Evolutionary conservation across 176 grass and related monocot genomes (phyloP).

Genomic region (Aegilops longissima): DNA sequence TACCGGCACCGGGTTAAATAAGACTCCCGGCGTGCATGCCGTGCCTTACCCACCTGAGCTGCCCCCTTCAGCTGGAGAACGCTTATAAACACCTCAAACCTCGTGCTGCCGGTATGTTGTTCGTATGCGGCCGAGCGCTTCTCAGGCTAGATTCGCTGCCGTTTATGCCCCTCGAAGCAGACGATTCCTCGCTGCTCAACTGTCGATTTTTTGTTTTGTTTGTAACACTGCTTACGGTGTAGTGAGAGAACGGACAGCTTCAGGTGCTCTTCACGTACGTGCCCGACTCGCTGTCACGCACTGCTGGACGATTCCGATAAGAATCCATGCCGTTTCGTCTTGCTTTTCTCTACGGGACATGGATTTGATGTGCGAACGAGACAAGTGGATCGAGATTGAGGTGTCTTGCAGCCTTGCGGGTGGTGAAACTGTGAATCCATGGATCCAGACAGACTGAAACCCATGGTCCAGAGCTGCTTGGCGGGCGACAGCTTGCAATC

Average conservation of each 20-base stretch:
- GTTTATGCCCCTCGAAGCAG: too few relatives aligned
- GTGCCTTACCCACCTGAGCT: not conserved
- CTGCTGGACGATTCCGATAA: slow-evolving; percentile 9
- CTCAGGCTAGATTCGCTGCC: too few relatives aligned
- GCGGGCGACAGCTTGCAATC: not conserved
- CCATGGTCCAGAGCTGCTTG: not conserved
- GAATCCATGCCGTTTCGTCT: slow-evolving; percentile 1
- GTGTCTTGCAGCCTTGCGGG: not conserved
- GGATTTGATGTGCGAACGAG: not conserved
- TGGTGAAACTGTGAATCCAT: not conserved
- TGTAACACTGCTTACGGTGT: not conserved
- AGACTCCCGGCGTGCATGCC: not conserved
- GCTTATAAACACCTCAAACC: not conserved
- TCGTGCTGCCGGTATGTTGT: not conserved
- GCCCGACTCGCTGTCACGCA: not conserved
- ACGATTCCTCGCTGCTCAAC: too few relatives aligned
- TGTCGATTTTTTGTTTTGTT: too few relatives aligned
- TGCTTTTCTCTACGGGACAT: not conserved
- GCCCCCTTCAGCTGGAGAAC: not conserved
- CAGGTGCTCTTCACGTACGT: not conserved
- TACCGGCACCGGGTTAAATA: slow-evolving; percentile 38
- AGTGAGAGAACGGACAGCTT: not conserved
- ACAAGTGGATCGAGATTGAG: not conserved
- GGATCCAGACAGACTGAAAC: not conserved
- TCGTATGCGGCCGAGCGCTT: too few relatives aligned